Evolutionary conservation across 1,284 basidiomycete genomes (phyloP), one percentile per base, ranked within the genome.

Genomic region (Ceraceosorus guamensis): DNA sequence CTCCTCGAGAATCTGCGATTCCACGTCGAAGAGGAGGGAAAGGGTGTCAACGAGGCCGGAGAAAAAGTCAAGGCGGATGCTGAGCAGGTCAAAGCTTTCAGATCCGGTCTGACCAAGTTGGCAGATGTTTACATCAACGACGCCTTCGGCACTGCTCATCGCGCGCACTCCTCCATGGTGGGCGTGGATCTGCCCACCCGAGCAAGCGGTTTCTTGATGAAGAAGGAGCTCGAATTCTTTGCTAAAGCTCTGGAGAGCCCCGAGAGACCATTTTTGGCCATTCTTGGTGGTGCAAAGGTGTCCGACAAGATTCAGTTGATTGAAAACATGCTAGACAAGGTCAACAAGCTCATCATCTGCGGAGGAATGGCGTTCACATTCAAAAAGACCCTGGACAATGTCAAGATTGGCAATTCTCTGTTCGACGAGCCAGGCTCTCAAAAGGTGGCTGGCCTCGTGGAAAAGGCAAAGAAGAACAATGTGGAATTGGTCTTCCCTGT

Each of bases 321-420:
- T 76, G 93, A 98, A 76, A 96, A 96, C 81, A 89, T 98, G 88
- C 83, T 98, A 64, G 92, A 97, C 82, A 95, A 97, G 84, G 91
- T 98, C 79, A 82, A 98, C 81, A 89, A 87, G 53, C 81, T 98
- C 67, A 97, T 98, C 79, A 89, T 98, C 71, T 89, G 90, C 70
- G 95, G 95, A 76, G 93, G 93, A 48, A 98, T 98, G 93, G 89
- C 91, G 49, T 98, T 96, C 80, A 98, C 93, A 61, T 98, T 98
- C 83, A 93, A 95, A 81, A 98, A 97, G 82, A 88, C 86, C 6
- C 82, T 96, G 53, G 83, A 96, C 62, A 82, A 84, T 65, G 83
- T 93, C 14, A 61, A 85, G 87, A 98, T 98, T 71, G 93, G 93
- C 62, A 84, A 87, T 65, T 98, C 95, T 30, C 85, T 98, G 61